phyloP scores from a whole-genome alignment of 495 filamentous ascomycete genomes.

The Penicillium desertorum region DNA sequence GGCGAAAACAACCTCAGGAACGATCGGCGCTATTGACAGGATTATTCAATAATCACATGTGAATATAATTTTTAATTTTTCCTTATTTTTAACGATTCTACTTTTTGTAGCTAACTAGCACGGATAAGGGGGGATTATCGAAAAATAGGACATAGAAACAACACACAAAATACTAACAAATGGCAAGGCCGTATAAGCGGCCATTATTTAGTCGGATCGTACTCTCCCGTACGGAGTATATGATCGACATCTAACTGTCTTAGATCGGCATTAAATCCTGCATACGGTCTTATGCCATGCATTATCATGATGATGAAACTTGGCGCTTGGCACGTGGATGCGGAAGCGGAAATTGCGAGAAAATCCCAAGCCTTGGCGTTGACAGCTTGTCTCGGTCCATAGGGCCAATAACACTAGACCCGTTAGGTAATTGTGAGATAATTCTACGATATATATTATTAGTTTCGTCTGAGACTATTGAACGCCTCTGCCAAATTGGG shows the following conservation, averaged over 20 bases:
- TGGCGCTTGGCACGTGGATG: slow-evolving; percentile 1
- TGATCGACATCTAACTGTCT: slow-evolving; percentile 1
- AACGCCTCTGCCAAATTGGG: background rate
- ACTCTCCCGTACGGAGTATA: background rate
- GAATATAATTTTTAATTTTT: no score
- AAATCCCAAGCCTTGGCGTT: background rate
- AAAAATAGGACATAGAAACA: no score
- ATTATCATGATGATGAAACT: background rate
- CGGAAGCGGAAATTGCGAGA: background rate
- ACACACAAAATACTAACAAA: no score
- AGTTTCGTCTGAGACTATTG: background rate
- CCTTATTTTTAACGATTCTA: no score
- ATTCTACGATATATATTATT: slow-evolving; percentile 35
- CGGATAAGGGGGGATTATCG: no score
- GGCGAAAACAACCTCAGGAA: background rate
- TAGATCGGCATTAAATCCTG: background rate
- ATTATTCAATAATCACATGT: slow-evolving; percentile 10
- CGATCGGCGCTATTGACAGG: slow-evolving; percentile 23
- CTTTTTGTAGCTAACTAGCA: no score
- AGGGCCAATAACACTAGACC: background rate
- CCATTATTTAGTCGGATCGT: background rate
- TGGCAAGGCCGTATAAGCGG: no score
- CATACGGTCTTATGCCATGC: slow-evolving; percentile 9
- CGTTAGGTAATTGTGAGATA: background rate
- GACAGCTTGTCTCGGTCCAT: background rate